Evolutionary conservation across 2,329 filamentous ascomycete genomes (phyloP), one percentile per base, ranked within the genome.

Genomic region (Phialemoniopsis sp.): DNA sequence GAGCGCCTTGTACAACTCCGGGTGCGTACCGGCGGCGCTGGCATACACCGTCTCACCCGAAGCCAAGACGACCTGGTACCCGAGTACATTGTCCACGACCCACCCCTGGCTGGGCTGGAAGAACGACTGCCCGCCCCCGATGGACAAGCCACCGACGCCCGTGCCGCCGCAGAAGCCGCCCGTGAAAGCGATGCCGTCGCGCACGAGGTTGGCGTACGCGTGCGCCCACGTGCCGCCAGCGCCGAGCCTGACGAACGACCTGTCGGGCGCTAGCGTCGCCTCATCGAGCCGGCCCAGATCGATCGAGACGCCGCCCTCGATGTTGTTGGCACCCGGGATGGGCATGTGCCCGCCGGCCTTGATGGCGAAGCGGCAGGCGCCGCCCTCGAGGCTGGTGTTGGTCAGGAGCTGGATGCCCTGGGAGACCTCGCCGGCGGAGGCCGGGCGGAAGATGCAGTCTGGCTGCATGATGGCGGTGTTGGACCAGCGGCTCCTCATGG

Each of bases 61-160:
- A 13, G 70, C 66, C 1, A 78, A 60, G 4, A 81, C 75, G 31
- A 80, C 60, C 47, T 77, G 67, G 43, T 58, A 74, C 41, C 67
- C 65, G 17, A 66, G 42, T 12, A 78, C 58, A 19, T 63, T 70
- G 50, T 74, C 73, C 38, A 65, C 67, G 17, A 63, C 70, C 55
- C 69, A 75, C 7, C 76, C 77, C 45, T 68, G 60, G 45, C 74
- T 60, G 9, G 67, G 62, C 17, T 67, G 68, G 52, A 78, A 58
- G 46, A 73, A 77, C 36, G 72, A 76, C 44, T 58, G 67, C 54
- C 61, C 73, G 52, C 41, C 73, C 71, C 75, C 78, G 34, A 82
- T 75, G 7, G 73, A 41, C 18, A 68, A 65, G 8, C 70, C 71
- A 13, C 64, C 66, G 3, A 73, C 67, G 29, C 68, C 67, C 13